phyloP scores from a whole-genome alignment of 2,329 filamentous ascomycete genomes.

The Ascochyta rabiei region DNA sequence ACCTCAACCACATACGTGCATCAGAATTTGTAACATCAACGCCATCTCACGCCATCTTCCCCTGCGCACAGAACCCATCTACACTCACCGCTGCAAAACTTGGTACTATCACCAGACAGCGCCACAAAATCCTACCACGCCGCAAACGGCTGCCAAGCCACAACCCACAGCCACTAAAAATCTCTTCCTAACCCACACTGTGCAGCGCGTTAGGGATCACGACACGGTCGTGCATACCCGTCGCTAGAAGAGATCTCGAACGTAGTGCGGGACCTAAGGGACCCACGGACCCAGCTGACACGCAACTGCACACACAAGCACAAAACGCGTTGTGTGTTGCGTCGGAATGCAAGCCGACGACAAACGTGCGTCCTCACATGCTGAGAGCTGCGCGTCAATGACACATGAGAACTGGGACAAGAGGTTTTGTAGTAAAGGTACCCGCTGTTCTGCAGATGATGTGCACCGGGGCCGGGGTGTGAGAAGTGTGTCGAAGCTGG shows the following conservation, averaged over 20 bases:
- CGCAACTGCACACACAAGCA: slow-evolving; percentile 9
- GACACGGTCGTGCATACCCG: slow-evolving; percentile 15
- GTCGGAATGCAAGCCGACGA: slow-evolving; percentile 6
- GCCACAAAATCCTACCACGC: slow-evolving; percentile 11
- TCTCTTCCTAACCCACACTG: slow-evolving; percentile 3
- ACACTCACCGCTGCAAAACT: slow-evolving; percentile 13
- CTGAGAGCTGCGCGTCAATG: not conserved
- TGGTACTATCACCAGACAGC: slow-evolving; percentile 15
- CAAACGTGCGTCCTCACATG: not conserved
- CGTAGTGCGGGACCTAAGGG: slow-evolving; percentile 14
- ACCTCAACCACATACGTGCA: not conserved
- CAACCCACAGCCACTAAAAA: slow-evolving; percentile 9
- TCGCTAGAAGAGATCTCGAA: slow-evolving; percentile 20
- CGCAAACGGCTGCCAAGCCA: slow-evolving; percentile 19
- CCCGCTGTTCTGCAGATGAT: slow-evolving; percentile 12
- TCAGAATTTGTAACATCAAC: slow-evolving; percentile 5
- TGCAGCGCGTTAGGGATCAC: no score
- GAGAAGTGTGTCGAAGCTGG: not conserved
- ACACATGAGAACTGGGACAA: slow-evolving; percentile 10
- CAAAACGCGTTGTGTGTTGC: not conserved
- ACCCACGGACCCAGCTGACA: slow-evolving; percentile 7
- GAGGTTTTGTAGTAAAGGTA: not conserved
- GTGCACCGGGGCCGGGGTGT: slow-evolving; percentile 6
- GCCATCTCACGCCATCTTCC: slow-evolving; percentile 6
- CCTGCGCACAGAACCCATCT: not conserved